Evolutionary conservation across 129 eudicot genomes (phyloP), one percentile per base, ranked within the genome.

Genomic region (Lonicera japonica): DNA sequence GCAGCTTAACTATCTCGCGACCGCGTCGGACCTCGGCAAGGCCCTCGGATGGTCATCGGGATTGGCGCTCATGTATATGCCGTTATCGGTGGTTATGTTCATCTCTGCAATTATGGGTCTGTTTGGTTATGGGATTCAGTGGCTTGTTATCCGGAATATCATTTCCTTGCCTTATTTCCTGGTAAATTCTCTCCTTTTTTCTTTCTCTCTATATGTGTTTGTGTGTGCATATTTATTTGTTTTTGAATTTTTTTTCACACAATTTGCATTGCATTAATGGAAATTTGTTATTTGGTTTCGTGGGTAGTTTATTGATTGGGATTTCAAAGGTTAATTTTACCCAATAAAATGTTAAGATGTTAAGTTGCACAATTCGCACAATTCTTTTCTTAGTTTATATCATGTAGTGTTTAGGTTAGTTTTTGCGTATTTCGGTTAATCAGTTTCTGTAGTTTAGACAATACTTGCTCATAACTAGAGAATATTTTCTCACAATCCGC

Each of bases 41-140:
- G 87, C 73, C 56, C 72, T 90, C 3, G 97, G 97, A 5, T 90
- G 95, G 95, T 84, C 92, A 6, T 86, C 97, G 7, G 97, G 97
- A 5, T 25, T 87, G 56, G 97, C 95, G 21, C 68, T 86, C 63
- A 72, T 69, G 80, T 73, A 72, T 54, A 8, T 91, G 76, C 97
- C 97, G 11, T 51, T 91, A 21, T 82, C 82, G 87, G 62, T 72
- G 45, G 94, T 85, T 0, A 79, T 82, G 88, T 77, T 91, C 60
- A 58, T 82, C 10, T 91, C 95, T 14, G 95, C 95, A 12, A 46
- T 74, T 17, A 74, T 87, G 86, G 97, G 97, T 11, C 36, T 91
- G 50, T 38, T 91, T 16, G 97, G 95, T 18, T 91, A 91, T 59
- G 95, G 95, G 1, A 57, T 79, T 52, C 97, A 91, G 56, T 91